phyloP scores from a whole-genome alignment of 148 eudicot genomes.

The Nepenthes mirabilis region DNA sequence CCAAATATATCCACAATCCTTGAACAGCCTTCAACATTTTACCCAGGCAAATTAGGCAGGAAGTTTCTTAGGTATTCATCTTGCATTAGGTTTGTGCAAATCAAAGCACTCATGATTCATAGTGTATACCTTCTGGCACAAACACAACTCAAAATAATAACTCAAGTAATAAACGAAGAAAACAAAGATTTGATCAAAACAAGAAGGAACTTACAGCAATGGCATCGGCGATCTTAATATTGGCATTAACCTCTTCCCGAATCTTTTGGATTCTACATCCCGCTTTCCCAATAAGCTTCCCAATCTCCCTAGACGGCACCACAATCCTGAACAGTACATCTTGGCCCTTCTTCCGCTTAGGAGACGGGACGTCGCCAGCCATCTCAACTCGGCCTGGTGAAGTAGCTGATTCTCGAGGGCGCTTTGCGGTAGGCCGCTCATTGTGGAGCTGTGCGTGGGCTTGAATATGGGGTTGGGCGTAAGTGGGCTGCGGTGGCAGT shows the following conservation, averaged over 20 bases:
- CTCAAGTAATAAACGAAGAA: not conserved
- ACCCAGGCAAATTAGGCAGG: too few species aligned
- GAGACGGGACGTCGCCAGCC: conserved; percentile 26
- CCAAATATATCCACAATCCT: too few species aligned
- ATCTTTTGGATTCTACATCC: conserved; percentile 78
- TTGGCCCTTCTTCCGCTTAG: conserved; percentile 39
- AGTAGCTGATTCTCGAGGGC: conserved; percentile 36
- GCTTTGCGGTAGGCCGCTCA: conserved; percentile 25
- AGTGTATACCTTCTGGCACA: too few species aligned
- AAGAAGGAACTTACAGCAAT: conserved; percentile 41
- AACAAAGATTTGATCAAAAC: not conserved
- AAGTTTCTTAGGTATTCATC: too few species aligned
- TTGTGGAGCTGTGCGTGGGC: conserved; percentile 5
- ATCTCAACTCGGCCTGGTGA: conserved; percentile 1
- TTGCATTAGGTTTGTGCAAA: too few species aligned
- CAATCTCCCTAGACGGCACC: conserved; percentile 74
- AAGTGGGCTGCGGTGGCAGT: conserved; percentile 2
- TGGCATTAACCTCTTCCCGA: conserved; percentile 63
- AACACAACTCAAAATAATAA: too few species aligned
- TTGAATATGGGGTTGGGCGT: conserved; percentile 1
- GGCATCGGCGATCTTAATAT: conserved; percentile 80
- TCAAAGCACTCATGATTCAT: too few species aligned
- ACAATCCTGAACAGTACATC: conserved; percentile 68
- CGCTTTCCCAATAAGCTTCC: conserved; percentile 77
- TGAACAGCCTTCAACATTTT: too few species aligned